Conservation (phyloP, 495 filamentous ascomycete species). For the Sphaerosporella brunnea region DNA sequence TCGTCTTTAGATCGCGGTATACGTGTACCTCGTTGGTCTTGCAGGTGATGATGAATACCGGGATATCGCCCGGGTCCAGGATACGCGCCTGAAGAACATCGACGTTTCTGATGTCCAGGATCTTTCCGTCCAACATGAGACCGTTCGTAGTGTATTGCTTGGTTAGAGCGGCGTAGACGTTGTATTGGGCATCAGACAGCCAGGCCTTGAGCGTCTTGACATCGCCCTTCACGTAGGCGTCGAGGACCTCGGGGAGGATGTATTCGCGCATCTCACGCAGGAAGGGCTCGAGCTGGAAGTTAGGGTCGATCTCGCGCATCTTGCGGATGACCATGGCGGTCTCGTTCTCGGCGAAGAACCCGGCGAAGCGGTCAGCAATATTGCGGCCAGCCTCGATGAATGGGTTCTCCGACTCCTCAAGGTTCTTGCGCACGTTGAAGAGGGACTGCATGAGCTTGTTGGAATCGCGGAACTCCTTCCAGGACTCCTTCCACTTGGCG, state of each 20-base stretch:
- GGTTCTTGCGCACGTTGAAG: slow-evolving; percentile 63
- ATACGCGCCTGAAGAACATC: slow-evolving; percentile 78
- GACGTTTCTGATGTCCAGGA: slow-evolving; percentile 84
- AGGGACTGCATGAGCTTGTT: slow-evolving; percentile 76
- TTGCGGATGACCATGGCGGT: slow-evolving; percentile 93
- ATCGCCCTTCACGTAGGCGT: slow-evolving; percentile 95
- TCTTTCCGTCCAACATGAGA: slow-evolving; percentile 80
- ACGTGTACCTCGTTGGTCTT: slow-evolving; percentile 97
- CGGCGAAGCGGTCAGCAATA: slow-evolving; percentile 79
- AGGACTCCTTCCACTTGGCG: slow-evolving; percentile 85
- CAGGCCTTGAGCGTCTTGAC: slow-evolving; percentile 76
- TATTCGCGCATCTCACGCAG: slow-evolving; percentile 90
- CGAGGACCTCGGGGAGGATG: slow-evolving; percentile 89
- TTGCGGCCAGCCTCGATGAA: slow-evolving; percentile 80
- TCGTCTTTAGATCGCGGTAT: slow-evolving; percentile 76
- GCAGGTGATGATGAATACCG: slow-evolving; percentile 91
- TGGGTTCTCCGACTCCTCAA: slow-evolving; percentile 93
- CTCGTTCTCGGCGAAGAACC: slow-evolving; percentile 97
- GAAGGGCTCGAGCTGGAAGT: slow-evolving; percentile 87
- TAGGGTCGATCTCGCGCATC: slow-evolving; percentile 90
- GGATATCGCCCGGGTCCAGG: slow-evolving; percentile 90
- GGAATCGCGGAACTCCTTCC: slow-evolving; percentile 77
- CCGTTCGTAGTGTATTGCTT: slow-evolving; percentile 89
- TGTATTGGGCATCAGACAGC: slow-evolving; percentile 87
- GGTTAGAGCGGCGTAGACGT: slow-evolving; percentile 80